Conservation (phyloP, 345 rosid species). For the Jatropha curcas region DNA sequence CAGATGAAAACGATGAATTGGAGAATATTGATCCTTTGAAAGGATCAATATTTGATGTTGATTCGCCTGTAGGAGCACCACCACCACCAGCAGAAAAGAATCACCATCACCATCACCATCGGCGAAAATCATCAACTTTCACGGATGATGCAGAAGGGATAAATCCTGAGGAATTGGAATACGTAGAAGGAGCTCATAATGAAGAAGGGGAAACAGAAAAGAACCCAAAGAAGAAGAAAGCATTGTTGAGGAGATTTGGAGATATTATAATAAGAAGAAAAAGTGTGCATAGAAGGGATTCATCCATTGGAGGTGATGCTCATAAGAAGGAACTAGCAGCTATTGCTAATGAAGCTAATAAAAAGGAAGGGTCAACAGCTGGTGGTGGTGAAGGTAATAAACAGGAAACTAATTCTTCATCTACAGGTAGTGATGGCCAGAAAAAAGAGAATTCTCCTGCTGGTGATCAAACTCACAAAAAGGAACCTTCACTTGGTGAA, state of each 20-base stretch:
- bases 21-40: slow-evolving; percentile 44
- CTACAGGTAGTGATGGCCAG: not conserved
- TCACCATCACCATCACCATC: slow-evolving; percentile 29
- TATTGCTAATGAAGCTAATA: no score
- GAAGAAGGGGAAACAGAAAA: slow-evolving; percentile 56
- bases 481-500: slow-evolving; percentile 3
- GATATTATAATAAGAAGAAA: slow-evolving; percentile 58
- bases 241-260: slow-evolving; percentile 69
- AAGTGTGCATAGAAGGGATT: slow-evolving; percentile 39
- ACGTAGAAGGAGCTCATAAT: slow-evolving; percentile 39
- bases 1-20: slow-evolving; percentile 24
- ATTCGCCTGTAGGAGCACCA: slow-evolving; percentile 42
- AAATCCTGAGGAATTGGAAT: slow-evolving; percentile 53
- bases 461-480: slow-evolving; percentile 9
- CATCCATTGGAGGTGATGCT: slow-evolving; percentile 16
- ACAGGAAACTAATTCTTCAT: not conserved
- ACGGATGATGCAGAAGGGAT: slow-evolving; percentile 42
- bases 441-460: slow-evolving; percentile 2
- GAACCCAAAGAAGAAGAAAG: slow-evolving; percentile 63
- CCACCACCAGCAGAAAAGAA: not conserved
- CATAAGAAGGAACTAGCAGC: slow-evolving; percentile 12
- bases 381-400: slow-evolving; percentile 1
- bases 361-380: no score
- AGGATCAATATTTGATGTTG: slow-evolving; percentile 76
- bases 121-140: slow-evolving; percentile 42